Evolutionary conservation across 148 eudicot species (phyloP), one percentile per base, ranked within the genome.

Genomic region (Chenopodium album): DNA sequence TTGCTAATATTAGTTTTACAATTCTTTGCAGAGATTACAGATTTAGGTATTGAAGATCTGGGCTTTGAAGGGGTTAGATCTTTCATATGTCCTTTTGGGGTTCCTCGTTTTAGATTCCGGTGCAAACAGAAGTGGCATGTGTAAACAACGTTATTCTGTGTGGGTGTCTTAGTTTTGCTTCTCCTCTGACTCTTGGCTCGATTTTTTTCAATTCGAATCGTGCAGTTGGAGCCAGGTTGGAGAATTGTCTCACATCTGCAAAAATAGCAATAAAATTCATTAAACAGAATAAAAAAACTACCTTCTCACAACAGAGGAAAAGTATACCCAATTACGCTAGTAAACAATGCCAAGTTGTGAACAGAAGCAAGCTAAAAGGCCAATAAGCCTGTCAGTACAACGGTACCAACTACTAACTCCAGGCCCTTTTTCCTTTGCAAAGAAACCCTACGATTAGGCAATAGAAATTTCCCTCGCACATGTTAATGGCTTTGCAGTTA

Each of bases 241-340:
- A 95, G 93, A 75, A 95, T 83, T 28, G 97, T 86, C 82, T 94
- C 99, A 46, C 99, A 95, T 68, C 99, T 93, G 88, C 75, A 78
- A 60, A 84, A 69, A 44, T 37, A 77, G 28, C 32, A 75, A 29
- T 20, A 14, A 22, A 19, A 9, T 26, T 8, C 10, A 41, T 4
- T 4, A 8, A 14, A 72, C 54, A 81, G 56, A 73, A 31, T 10
- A 62, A 14, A 44, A 44, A 7, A 29, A 68, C 2, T 20, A 20
- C 0, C 34, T 23, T 23, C 23, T 23, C 12, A 4, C 54, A 80
- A 60, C 73, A 26, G 54, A 67, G 20, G 26, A 47, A 47, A 47
- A 31, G 10, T 34, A 52, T 22, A 29, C 5, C 34, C 5, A 9
- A 41, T 22, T 1, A 41, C 16, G 0, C 28, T 0, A 73, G 9